Evolutionary conservation across 208 protist species (phyloP), one percentile per base, ranked within the genome.

Genomic region (Leishmania amazonensis): DNA sequence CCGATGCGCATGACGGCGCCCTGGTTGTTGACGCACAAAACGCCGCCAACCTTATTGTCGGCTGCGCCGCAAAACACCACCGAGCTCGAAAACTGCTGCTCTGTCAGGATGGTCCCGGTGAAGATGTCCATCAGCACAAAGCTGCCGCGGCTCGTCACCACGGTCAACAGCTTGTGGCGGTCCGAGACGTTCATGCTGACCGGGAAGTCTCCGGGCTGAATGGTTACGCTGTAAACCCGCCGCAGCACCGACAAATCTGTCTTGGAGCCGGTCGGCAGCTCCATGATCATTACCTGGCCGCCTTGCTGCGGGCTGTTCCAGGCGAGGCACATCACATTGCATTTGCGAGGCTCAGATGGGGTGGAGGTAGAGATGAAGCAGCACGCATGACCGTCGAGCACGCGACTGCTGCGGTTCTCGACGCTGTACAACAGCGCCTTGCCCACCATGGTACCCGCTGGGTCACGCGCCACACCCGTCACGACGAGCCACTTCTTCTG

Each of bases 371-470:
- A 91, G 72, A 94, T 93, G 81, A 99, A 99, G 49, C 93, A 91
- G 58, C 95, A 96, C n/a, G 98, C 95, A 81, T 99, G 98, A 45
- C 99, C 99, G 76, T 99, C 98, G 54, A 99, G 92, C 7, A 97
- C 87, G 80, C 99, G 98, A 76, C 90, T 96, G 62, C 96, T 95
- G 68, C 91, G 88, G 82, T 99, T 99, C 78, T 99, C 98, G 11
- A 99, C 95, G 40, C 97, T 99, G 93, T 99, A 99, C 15, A 99
- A 91, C 82, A 99, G 98, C 83, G 99, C 97, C 75, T 94, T 92
- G 45, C 99, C 99, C 24, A 96, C 97, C 85, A 99, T 96, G 47
- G 79, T 79, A 35, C 96, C 93, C n/a, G 84, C 85, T 45, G 88
- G 78, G 62, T 91, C 90, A 17, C 92, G 88, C 19, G 91, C 81